phyloP scores from a whole-genome alignment of 2,329 filamentous ascomycete species.

The Cercospora sojina region DNA sequence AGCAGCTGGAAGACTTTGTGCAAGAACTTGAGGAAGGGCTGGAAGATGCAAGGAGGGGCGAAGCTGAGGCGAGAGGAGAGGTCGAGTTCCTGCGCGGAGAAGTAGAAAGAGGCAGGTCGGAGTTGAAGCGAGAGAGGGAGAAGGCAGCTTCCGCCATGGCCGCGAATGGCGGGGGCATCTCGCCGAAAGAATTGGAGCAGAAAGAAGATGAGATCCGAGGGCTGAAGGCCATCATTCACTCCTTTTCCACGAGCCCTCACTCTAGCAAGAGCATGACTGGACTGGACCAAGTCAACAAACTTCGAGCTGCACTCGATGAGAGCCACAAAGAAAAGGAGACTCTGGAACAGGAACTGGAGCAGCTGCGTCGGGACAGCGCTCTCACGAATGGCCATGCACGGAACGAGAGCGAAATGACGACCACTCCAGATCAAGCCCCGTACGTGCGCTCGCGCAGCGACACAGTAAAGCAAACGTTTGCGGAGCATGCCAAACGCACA shows the following conservation, averaged over 20 bases:
- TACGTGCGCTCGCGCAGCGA: conserved; percentile 44
- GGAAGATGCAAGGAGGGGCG: conserved; percentile 88
- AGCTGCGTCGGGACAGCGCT: conserved; percentile 40
- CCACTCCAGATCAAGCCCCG: conserved; percentile 23
- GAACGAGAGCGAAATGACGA: conserved; percentile 36
- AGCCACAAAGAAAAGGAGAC: conserved; percentile 80
- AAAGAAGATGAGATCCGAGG: conserved; percentile 97
- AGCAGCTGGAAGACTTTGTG: conserved; percentile 92
- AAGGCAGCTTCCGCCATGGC: conserved; percentile 64
- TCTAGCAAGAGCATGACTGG: conserved; percentile 33
- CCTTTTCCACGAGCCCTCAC: conserved; percentile 72
- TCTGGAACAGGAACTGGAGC: conserved; percentile 84
- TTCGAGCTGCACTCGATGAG: conserved; percentile 63
- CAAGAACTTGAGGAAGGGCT: conserved; percentile 95
- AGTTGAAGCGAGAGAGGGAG: conserved; percentile 83
- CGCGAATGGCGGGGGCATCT: conserved; percentile 38
- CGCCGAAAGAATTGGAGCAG: conserved; percentile 77
- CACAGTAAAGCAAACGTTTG: conserved; percentile 61
- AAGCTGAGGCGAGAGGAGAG: conserved; percentile 92
- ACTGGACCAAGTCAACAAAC: conserved; percentile 53
- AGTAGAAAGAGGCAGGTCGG: conserved; percentile 84
- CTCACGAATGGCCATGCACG: conserved; percentile 45
- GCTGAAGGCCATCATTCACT: conserved; percentile 96
- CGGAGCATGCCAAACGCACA: conserved; percentile 59
- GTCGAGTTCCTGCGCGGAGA: conserved; percentile 94